phyloP scores from a whole-genome alignment of 2,329 filamentous ascomycete species.

The Epichloe amarillans region DNA sequence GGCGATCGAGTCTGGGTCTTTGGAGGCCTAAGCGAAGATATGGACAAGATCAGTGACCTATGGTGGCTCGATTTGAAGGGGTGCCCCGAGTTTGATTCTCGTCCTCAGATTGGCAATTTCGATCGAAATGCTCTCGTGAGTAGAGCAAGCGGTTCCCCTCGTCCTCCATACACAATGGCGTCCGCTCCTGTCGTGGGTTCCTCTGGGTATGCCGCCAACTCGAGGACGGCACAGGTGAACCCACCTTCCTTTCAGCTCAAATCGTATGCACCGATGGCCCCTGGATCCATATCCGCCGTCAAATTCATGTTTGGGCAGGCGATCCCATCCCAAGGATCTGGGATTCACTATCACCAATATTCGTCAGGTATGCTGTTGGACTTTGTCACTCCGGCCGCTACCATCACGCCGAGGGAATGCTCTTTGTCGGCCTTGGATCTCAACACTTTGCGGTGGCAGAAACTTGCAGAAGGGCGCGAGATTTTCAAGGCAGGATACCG shows the following conservation, averaged over 20 bases:
- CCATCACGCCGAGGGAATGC: constrained; percentile 75
- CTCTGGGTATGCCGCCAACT: constrained; percentile 55
- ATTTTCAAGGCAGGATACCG: constrained; percentile 85
- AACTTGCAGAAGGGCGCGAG: constrained; percentile 84
- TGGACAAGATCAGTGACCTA: constrained; percentile 91
- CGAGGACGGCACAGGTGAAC: constrained; percentile 52
- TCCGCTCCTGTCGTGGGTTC: constrained; percentile 39
- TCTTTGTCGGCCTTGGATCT: constrained; percentile 83
- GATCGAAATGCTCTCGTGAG: constrained; percentile 31
- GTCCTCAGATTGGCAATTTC: constrained; percentile 41
- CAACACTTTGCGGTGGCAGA: constrained; percentile 81
- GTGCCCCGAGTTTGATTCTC: constrained; percentile 68
- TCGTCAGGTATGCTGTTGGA: constrained; percentile 87
- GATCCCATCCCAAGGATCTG: constrained; percentile 77
- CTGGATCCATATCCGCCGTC: constrained; percentile 77
- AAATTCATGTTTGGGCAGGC: constrained; percentile 74
- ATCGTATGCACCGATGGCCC: constrained; percentile 69
- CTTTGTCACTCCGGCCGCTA: constrained; percentile 83
- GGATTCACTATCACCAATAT: constrained; percentile 91
- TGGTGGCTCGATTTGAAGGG: constrained; percentile 97
- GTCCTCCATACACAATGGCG: constrained; percentile 37
- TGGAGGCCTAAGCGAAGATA: constrained; percentile 84
- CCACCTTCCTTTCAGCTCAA: constrained; percentile 53
- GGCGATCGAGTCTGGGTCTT: constrained; percentile 90
- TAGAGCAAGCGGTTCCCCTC: constrained; percentile 35